Percentiles rank a stretch among this genome's conserved stretches.
Evolutionary conservation across 2,329 filamentous ascomycete genomes (phyloP).

Genomic region (Polytolypa hystricis): DNA sequence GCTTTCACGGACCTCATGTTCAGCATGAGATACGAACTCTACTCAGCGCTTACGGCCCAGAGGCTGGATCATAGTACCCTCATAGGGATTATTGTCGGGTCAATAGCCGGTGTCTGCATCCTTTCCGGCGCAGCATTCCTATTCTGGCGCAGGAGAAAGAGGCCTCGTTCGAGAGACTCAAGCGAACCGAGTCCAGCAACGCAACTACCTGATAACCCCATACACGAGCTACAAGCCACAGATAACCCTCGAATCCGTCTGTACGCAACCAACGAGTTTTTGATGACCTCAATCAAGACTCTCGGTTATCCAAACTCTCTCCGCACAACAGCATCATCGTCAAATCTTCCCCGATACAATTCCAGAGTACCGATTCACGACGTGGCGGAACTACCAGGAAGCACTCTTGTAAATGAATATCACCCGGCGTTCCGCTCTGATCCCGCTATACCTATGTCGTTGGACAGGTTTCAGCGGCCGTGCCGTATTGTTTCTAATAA

Average conservation of each 20-base stretch:
- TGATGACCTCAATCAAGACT: neutral
- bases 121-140: neutral
- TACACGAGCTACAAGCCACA: neutral
- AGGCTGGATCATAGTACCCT: neutral
- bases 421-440: constrained; percentile 9
- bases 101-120: neutral
- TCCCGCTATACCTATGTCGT: neutral
- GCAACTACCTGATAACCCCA: neutral
- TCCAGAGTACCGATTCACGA: neutral
- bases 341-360: neutral
- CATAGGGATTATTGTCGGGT: neutral
- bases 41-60: neutral
- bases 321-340: neutral
- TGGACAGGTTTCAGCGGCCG: neutral
- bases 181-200: neutral
- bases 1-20: constrained; percentile 16
- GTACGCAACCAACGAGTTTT: neutral
- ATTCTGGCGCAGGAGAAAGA: neutral
- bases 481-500: neutral
- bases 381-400: constrained; percentile 8
- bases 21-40: constrained; percentile 19
- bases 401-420: constrained; percentile 10
- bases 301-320: neutral
- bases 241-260: neutral
- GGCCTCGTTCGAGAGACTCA: neutral